Evolutionary conservation across 2,329 filamentous ascomycete species (phyloP).

Genomic region (Aaosphaeria arxii): DNA sequence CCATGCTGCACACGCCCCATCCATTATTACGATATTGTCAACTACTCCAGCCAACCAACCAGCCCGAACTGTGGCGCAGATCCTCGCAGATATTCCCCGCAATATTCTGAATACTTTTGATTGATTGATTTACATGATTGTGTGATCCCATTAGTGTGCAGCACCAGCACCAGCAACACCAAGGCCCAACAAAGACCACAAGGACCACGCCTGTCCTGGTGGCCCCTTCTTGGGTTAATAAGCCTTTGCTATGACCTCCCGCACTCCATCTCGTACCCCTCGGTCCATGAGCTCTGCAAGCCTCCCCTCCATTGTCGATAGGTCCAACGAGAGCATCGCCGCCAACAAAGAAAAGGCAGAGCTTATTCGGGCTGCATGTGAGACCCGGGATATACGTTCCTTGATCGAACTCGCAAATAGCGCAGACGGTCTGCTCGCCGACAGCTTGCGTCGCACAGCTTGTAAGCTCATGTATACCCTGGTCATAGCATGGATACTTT

Average conservation of each 20-base stretch:
- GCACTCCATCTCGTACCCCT: conserved; percentile 19
- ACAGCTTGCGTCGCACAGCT: conserved; percentile 64
- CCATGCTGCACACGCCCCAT: too few relatives aligned
- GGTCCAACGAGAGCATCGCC: not conserved
- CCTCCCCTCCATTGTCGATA: conserved; percentile 3
- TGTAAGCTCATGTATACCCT: conserved; percentile 57
- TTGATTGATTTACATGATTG: too few relatives aligned
- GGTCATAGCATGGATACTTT: conserved; percentile 1
- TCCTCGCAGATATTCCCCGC: too few relatives aligned
- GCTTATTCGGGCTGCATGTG: conserved; percentile 42
- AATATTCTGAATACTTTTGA: too few relatives aligned
- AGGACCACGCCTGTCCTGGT: too few relatives aligned
- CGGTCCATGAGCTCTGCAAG: conserved; percentile 25
- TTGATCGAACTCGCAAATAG: conserved; percentile 44
- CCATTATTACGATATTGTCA: too few relatives aligned
- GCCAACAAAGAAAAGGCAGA: conserved; percentile 13
- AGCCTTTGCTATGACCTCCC: conserved; percentile 21
- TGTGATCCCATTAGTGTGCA: too few relatives aligned
- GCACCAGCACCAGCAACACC: too few relatives aligned
- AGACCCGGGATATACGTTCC: conserved; percentile 35
- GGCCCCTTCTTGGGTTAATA: not conserved
- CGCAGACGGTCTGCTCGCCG: conserved; percentile 45
- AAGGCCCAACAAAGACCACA: too few relatives aligned
- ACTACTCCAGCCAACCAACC: too few relatives aligned
- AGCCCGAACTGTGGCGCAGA: too few relatives aligned